Percentiles rank a stretch among this genome's conserved stretches.
These are phyloP conservation scores for Umbelopsis sp. DNA, from an alignment of 371 early-diverging fungal species.

Conservation along the genomic window DNA sequence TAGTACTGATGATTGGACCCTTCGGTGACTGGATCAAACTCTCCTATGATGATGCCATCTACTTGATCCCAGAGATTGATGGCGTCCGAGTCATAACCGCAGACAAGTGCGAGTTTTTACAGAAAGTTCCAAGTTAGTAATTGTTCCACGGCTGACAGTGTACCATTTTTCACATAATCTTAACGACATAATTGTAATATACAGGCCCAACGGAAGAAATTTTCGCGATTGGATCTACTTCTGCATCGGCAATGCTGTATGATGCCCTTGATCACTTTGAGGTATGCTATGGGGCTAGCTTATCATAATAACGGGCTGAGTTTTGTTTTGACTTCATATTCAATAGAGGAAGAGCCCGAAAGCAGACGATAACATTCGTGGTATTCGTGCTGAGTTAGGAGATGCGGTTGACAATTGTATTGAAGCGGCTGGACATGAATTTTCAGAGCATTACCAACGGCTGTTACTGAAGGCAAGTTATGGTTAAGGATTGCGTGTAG, in stretches of 20 bases:
- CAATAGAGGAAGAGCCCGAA: slow-evolving; percentile 79
- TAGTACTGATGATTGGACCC: slow-evolving; percentile 89
- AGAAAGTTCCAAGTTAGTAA: slow-evolving; percentile 81
- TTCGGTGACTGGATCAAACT: slow-evolving; percentile 91
- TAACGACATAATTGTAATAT: neutral
- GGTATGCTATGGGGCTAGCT: slow-evolving; percentile 36
- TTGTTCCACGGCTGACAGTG: no score
- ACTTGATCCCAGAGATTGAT: slow-evolving; percentile 88
- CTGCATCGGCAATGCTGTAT: slow-evolving; percentile 90
- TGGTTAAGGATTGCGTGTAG: neutral
- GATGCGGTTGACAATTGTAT: slow-evolving; percentile 92
- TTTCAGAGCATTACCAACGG: slow-evolving; percentile 74
- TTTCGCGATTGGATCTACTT: slow-evolving; percentile 94
- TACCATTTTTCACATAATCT: neutral
- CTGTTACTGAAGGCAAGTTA: slow-evolving; percentile 67
- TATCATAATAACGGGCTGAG: neutral
- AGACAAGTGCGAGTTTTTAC: slow-evolving; percentile 82
- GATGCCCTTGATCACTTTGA: slow-evolving; percentile 93
- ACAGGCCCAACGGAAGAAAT: slow-evolving; percentile 79
- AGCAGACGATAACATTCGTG: slow-evolving; percentile 94
- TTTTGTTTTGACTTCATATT: neutral
- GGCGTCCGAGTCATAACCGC: slow-evolving; percentile 89
- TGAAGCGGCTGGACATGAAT: slow-evolving; percentile 93
- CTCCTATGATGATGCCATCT: slow-evolving; percentile 78
- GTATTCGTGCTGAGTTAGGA: slow-evolving; percentile 76